These are phyloP conservation scores for Endothia cerciana DNA, from an alignment of 2,329 filamentous ascomycete species.

Conservation along the genomic window DNA sequence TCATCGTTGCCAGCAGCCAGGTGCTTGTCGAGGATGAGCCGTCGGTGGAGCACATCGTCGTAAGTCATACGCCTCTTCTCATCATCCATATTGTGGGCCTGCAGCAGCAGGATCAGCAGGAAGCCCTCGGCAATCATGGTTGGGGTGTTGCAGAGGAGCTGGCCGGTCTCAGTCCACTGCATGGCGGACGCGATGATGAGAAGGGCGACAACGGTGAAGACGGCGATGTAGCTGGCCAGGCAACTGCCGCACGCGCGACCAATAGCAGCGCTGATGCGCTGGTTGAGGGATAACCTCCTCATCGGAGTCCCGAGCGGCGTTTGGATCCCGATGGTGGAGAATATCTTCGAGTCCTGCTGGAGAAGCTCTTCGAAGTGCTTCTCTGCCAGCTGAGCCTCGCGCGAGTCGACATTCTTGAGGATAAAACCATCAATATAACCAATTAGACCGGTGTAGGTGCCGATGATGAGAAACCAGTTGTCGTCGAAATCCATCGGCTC, in stretches of 20 bases:
- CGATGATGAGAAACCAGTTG: conserved; percentile 53
- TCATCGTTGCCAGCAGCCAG: conserved; percentile 28
- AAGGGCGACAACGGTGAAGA: conserved; percentile 31
- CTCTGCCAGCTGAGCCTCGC: conserved; percentile 31
- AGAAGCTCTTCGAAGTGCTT: conserved; percentile 34
- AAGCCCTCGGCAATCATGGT: conserved; percentile 39
- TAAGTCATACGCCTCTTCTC: conserved; percentile 33
- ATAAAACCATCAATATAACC: conserved; percentile 51
- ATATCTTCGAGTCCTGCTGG: conserved; percentile 30
- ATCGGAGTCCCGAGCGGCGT: conserved; percentile 22
- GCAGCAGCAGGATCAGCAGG: conserved; percentile 35
- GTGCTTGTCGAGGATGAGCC: conserved; percentile 34
- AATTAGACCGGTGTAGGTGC: conserved; percentile 51
- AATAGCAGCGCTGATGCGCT: conserved; percentile 33
- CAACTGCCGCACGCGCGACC: conserved; percentile 32
- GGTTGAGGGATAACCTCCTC: conserved; percentile 26
- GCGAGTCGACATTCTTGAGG: conserved; percentile 47
- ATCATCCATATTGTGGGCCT: conserved; percentile 36
- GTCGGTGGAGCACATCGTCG: conserved; percentile 34
- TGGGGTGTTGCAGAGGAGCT: conserved; percentile 39
- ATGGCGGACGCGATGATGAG: conserved; percentile 33
- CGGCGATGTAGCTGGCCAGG: conserved; percentile 30
- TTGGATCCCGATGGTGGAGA: conserved; percentile 32
- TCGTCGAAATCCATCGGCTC: conserved; percentile 43
- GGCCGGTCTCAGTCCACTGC: conserved; percentile 38